Evolutionary conservation across 352 stramenopile genomes (phyloP).

Genomic region (Saprolegnia diclina): DNA sequence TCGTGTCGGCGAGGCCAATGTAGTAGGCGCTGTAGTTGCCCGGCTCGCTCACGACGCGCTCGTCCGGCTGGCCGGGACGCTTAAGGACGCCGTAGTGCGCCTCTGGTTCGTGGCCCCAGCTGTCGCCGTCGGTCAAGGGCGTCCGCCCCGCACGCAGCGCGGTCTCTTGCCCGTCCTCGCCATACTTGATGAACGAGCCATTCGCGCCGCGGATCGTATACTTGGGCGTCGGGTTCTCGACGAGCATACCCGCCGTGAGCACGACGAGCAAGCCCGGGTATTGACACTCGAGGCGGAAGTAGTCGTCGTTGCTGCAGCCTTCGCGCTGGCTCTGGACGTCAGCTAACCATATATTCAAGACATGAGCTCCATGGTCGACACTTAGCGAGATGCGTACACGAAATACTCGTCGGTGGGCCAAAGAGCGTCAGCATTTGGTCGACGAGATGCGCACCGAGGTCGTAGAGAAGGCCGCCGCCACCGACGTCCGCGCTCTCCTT

Average conservation of each 20-base stretch:
- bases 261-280: constrained; percentile 53
- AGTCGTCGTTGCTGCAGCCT: constrained; percentile 60
- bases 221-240: constrained; percentile 54
- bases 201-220: constrained; percentile 57
- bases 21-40: constrained; percentile 67
- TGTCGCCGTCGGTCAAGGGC: constrained; percentile 34
- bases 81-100: constrained; percentile 41
- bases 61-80: constrained; percentile 27
- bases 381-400: background rate
- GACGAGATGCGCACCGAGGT: constrained; percentile 59
- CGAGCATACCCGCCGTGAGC: constrained; percentile 57
- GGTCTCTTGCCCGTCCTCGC: constrained; percentile 59
- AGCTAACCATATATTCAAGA: constrained; percentile 19
- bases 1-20: constrained; percentile 61
- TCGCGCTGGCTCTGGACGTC: constrained; percentile 73
- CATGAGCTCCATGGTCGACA: background rate
- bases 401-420: constrained; percentile 40
- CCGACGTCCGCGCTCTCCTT: constrained; percentile 50
- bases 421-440: constrained; percentile 68
- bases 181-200: constrained; percentile 53
- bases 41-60: constrained; percentile 37
- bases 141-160: constrained; percentile 48
- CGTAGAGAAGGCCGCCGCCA: constrained; percentile 61
- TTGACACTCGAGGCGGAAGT: constrained; percentile 64
- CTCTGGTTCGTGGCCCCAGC: constrained; percentile 50